Evolutionary conservation across 768 basidiomycete species (phyloP).

Genomic region (Sarcomyxa edulis): DNA sequence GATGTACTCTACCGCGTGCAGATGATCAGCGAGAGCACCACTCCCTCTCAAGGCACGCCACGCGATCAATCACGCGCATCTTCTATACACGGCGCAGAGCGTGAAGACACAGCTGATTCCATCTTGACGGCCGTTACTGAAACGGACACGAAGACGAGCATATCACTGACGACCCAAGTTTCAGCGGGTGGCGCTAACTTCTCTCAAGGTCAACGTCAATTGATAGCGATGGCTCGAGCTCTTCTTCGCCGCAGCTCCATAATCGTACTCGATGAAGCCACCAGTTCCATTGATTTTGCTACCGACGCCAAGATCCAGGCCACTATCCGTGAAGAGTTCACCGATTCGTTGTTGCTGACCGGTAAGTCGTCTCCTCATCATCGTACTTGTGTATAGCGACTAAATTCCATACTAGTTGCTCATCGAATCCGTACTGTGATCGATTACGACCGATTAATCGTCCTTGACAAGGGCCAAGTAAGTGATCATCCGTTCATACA

Average conservation of each 20-base stretch:
- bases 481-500: too few relatives aligned
- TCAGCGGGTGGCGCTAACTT: slow-evolving; percentile 88
- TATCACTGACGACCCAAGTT: slow-evolving; percentile 74
- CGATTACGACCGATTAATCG: slow-evolving; percentile 75
- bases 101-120: slow-evolving; percentile 34
- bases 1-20: slow-evolving; percentile 83
- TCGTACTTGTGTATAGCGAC: too few relatives aligned
- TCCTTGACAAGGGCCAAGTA: slow-evolving; percentile 68
- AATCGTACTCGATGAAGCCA: slow-evolving; percentile 80
- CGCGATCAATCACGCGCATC: slow-evolving; percentile 36
- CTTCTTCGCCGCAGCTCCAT: slow-evolving; percentile 66
- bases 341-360: slow-evolving; percentile 65
- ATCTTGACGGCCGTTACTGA: slow-evolving; percentile 44
- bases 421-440: slow-evolving; percentile 75
- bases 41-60: slow-evolving; percentile 45
- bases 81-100: slow-evolving; percentile 35
- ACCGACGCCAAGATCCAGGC: slow-evolving; percentile 89
- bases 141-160: slow-evolving; percentile 45
- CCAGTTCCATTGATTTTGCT: slow-evolving; percentile 81
- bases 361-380: too few relatives aligned
- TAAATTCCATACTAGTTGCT: slow-evolving; percentile 56
- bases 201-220: slow-evolving; percentile 86
- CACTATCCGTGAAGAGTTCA: slow-evolving; percentile 84
- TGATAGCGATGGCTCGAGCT: slow-evolving; percentile 84
- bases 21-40: slow-evolving; percentile 51